A percentile compares a stretch with the other conserved stretches of the same genome.
Evolutionary conservation across 1,139 yeast genomes (phyloP).

Genomic region (Geotrichum restrictum): DNA sequence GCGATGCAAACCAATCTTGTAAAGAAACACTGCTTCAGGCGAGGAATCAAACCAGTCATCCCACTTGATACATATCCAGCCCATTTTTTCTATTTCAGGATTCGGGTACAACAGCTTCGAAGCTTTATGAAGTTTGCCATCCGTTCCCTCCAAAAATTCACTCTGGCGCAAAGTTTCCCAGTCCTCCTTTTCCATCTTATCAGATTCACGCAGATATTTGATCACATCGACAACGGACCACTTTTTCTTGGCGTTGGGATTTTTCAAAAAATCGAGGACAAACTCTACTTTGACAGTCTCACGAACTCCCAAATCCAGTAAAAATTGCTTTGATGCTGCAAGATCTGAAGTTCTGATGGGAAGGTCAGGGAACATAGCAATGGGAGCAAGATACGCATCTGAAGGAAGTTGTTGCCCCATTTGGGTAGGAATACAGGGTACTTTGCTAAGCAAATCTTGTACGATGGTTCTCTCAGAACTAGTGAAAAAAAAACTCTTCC

Average conservation of each 20-base stretch:
- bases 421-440: slow-evolving; percentile 40
- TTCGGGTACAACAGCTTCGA: slow-evolving; percentile 37
- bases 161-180: slow-evolving; percentile 34
- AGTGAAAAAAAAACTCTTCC: slow-evolving; percentile 29
- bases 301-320: slow-evolving; percentile 38
- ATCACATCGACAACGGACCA: slow-evolving; percentile 41
- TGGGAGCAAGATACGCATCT: slow-evolving; percentile 38
- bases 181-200: slow-evolving; percentile 32
- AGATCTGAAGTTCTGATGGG: slow-evolving; percentile 36
- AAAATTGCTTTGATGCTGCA: slow-evolving; percentile 33
- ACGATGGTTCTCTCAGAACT: slow-evolving; percentile 22
- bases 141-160: slow-evolving; percentile 32
- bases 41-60: slow-evolving; percentile 33
- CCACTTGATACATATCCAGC: slow-evolving; percentile 37
- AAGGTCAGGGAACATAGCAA: slow-evolving; percentile 40
- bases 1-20: slow-evolving; percentile 34
- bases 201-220: slow-evolving; percentile 36
- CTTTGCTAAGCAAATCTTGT: slow-evolving; percentile 24
- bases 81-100: slow-evolving; percentile 29
- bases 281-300: slow-evolving; percentile 41
- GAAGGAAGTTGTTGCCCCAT: slow-evolving; percentile 39
- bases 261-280: slow-evolving; percentile 36
- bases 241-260: slow-evolving; percentile 30
- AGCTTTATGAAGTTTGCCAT: slow-evolving; percentile 25
- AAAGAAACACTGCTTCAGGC: slow-evolving; percentile 35